A percentile compares a stretch with the other conserved stretches of the same genome.
Evolutionary conservation across 2,329 filamentous ascomycete species (phyloP).

Genomic region (Xylaria sp.): DNA sequence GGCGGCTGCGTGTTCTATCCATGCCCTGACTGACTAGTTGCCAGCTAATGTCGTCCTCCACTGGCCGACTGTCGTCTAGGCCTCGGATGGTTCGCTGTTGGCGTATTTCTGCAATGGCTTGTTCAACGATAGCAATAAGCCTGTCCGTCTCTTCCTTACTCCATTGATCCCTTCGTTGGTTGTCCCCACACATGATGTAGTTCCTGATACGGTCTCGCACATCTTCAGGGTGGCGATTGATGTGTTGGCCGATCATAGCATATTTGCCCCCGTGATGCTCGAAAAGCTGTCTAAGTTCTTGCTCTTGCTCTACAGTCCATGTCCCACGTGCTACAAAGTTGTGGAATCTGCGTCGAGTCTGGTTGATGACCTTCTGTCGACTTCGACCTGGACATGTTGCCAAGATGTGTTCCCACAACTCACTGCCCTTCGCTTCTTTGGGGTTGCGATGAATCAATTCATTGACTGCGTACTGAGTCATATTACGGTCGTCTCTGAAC

Average conservation of each 20-base stretch:
- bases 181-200: conserved; percentile 64
- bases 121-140: conserved; percentile 58
- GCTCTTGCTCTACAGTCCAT: conserved; percentile 66
- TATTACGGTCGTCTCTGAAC: conserved; percentile 50
- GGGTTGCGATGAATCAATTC: conserved; percentile 46
- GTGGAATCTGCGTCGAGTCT: conserved; percentile 68
- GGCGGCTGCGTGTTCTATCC: conserved; percentile 63
- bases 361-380: conserved; percentile 60
- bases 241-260: conserved; percentile 63
- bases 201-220: conserved; percentile 74
- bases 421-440: conserved; percentile 37
- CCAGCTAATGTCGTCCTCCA: conserved; percentile 69
- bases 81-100: conserved; percentile 41
- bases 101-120: conserved; percentile 57
- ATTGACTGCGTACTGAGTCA: conserved; percentile 55
- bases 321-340: conserved; percentile 64
- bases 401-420: conserved; percentile 58
- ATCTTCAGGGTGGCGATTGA: conserved; percentile 69
- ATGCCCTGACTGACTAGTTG: conserved; percentile 66
- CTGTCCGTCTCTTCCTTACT: conserved; percentile 61
- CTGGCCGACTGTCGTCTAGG: conserved; percentile 42
- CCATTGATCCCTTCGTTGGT: conserved; percentile 62
- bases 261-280: conserved; percentile 61
- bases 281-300: conserved; percentile 55
- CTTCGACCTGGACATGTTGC: conserved; percentile 55